Conservation (phyloP, 2,329 filamentous ascomycete species). For the Aspergillus puulaauensis region DNA sequence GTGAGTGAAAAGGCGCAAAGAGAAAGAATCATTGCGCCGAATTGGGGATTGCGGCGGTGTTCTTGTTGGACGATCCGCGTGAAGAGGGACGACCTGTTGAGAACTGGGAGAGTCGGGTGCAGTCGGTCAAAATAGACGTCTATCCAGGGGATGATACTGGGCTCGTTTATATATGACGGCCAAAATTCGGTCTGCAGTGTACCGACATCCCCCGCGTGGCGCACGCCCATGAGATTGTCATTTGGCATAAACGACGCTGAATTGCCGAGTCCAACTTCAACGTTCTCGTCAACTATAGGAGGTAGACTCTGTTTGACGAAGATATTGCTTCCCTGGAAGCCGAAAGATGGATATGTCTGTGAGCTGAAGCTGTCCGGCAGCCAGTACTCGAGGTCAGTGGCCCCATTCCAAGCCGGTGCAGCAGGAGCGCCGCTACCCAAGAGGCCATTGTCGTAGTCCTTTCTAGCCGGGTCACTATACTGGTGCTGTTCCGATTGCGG, state of each 20-base stretch:
- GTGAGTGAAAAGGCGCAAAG: conserved; percentile 46
- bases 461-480: not conserved
- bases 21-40: conserved; percentile 44
- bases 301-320: not conserved
- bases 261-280: not conserved
- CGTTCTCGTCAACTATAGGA: not conserved
- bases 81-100: conserved; percentile 42
- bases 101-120: conserved; percentile 43
- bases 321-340: conserved; percentile 1
- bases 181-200: conserved; percentile 26
- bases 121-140: conserved; percentile 47
- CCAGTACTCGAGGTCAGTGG: conserved; percentile 1
- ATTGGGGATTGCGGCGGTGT: conserved; percentile 44
- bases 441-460: not conserved
- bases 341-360: not conserved
- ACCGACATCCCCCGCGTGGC: no score
- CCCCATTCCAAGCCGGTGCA: not conserved
- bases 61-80: conserved; percentile 44
- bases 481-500: no score
- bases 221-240: not conserved
- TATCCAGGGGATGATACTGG: conserved; percentile 42
- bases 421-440: conserved; percentile 1
- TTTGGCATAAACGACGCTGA: not conserved
- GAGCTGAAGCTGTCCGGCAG: conserved; percentile 1
- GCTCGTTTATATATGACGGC: conserved; percentile 41